These are phyloP conservation scores for Malus hybrid DNA, from an alignment of 331 rosid species.

Conservation along the genomic window DNA sequence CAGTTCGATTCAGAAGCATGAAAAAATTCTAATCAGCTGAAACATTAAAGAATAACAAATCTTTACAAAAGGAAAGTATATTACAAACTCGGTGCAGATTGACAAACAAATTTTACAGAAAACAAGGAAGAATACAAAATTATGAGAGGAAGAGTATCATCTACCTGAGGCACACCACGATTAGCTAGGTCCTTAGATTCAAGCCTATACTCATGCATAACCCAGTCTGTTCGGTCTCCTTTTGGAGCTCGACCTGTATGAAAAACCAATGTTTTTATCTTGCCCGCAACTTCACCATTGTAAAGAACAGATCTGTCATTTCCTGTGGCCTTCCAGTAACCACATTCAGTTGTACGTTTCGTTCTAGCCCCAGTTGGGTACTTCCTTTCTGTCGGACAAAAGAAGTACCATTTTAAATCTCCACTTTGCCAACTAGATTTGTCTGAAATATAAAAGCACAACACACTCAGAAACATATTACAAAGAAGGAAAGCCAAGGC, in stretches of 20 bases:
- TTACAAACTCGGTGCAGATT: neutral
- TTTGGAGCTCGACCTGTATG: constrained; percentile 43
- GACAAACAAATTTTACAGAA: neutral
- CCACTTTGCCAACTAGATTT: constrained; percentile 34
- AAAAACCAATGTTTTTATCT: constrained; percentile 52
- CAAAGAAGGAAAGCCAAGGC: neutral
- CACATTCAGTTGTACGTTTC: constrained; percentile 51
- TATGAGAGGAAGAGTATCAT: neutral
- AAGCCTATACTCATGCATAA: constrained; percentile 73
- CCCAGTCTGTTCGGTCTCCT: constrained; percentile 68
- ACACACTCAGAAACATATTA: neutral
- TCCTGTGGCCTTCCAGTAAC: constrained; percentile 80
- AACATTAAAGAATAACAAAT: neutral
- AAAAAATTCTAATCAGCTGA: neutral
- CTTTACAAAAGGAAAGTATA: neutral
- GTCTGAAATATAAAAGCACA: constrained; percentile 25
- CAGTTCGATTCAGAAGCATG: neutral
- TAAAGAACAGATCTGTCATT: constrained; percentile 38
- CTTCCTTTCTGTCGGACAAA: constrained; percentile 51
- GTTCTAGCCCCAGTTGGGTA: constrained; percentile 51
- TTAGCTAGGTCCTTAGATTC: constrained; percentile 33
- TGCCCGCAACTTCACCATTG: constrained; percentile 34
- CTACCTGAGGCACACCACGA: constrained; percentile 47
- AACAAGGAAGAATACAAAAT: neutral
- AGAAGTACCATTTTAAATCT: constrained; percentile 78